Evolutionary conservation across 371 early-diverging fungal genomes (phyloP).

Genomic region (Mortierella sp.): DNA sequence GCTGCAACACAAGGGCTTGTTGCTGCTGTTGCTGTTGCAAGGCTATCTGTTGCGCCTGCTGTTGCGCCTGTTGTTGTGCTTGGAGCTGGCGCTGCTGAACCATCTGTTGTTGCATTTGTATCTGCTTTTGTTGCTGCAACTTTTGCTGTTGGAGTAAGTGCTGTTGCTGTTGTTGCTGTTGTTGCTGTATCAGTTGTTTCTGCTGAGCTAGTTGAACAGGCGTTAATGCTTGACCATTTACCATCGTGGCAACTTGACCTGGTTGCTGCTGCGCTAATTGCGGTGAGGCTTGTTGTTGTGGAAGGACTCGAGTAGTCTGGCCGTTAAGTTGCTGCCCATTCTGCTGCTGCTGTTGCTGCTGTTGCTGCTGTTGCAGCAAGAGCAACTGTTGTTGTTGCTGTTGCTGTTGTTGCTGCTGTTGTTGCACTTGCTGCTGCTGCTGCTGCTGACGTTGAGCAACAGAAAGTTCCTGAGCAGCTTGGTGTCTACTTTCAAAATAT

Average conservation of each 20-base stretch:
- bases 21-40: slow-evolving; percentile 32
- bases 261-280: slow-evolving; percentile 42
- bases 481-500: slow-evolving; percentile 47
- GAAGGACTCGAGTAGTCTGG: slow-evolving; percentile 22
- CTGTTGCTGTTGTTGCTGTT: slow-evolving; percentile 21
- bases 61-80: slow-evolving; percentile 35
- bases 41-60: slow-evolving; percentile 17
- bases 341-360: slow-evolving; percentile 36
- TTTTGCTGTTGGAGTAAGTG: slow-evolving; percentile 42
- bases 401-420: slow-evolving; percentile 37
- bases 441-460: slow-evolving; percentile 36
- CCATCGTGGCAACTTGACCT: slow-evolving; percentile 14
- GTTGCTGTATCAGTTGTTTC: slow-evolving; percentile 28
- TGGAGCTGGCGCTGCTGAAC: slow-evolving; percentile 31
- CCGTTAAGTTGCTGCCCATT: slow-evolving; percentile 43
- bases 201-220: slow-evolving; percentile 40
- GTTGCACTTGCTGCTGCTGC: slow-evolving; percentile 31
- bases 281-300: slow-evolving; percentile 46
- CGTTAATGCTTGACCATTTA: slow-evolving; percentile 37
- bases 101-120: slow-evolving; percentile 35
- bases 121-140: slow-evolving; percentile 27
- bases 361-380: slow-evolving; percentile 35
- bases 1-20: slow-evolving; percentile 25
- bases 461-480: slow-evolving; percentile 30
- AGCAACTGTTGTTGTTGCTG: slow-evolving; percentile 33